Conservation (phyloP, 768 basidiomycete genomes). For the Coprinopsis sp. region DNA sequence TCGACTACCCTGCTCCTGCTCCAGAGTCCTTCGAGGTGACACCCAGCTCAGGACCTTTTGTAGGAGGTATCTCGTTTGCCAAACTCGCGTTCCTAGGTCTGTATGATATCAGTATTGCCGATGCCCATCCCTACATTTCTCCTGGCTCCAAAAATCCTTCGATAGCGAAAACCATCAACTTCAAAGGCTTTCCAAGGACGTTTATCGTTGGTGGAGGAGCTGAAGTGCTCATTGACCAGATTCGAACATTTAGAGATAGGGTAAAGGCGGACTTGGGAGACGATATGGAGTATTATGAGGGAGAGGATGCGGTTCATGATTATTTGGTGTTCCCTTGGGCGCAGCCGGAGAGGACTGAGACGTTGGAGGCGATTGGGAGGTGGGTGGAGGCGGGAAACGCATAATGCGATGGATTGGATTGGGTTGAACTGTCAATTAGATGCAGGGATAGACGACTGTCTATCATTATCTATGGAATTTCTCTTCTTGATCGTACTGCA, state of each 20-base stretch:
- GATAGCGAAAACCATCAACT: slow-evolving; percentile 28
- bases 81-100: slow-evolving; percentile 43
- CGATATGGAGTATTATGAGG: slow-evolving; percentile 46
- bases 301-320: slow-evolving; percentile 50
- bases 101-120: slow-evolving; percentile 41
- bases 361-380: slow-evolving; percentile 42
- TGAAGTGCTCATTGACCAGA: slow-evolving; percentile 54
- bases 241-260: slow-evolving; percentile 38
- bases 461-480: background rate
- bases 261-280: slow-evolving; percentile 51
- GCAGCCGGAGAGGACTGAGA: slow-evolving; percentile 48
- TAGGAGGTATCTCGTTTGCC: slow-evolving; percentile 25
- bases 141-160: slow-evolving; percentile 45
- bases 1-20: slow-evolving; percentile 7
- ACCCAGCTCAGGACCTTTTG: too few species aligned
- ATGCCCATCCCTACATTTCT: slow-evolving; percentile 51
- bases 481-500: too few species aligned
- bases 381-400: too few species aligned
- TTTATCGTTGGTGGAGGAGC: slow-evolving; percentile 56
- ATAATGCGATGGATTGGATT: too few species aligned
- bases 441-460: background rate
- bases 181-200: slow-evolving; percentile 56
- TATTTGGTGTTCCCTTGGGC: slow-evolving; percentile 46
- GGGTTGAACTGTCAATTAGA: background rate
- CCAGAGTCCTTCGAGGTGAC: background rate